A percentile compares a stretch with the other conserved stretches of the same genome.
phyloP scores from a whole-genome alignment of 2,329 filamentous ascomycete genomes.

The Chlorencoelia australis region DNA sequence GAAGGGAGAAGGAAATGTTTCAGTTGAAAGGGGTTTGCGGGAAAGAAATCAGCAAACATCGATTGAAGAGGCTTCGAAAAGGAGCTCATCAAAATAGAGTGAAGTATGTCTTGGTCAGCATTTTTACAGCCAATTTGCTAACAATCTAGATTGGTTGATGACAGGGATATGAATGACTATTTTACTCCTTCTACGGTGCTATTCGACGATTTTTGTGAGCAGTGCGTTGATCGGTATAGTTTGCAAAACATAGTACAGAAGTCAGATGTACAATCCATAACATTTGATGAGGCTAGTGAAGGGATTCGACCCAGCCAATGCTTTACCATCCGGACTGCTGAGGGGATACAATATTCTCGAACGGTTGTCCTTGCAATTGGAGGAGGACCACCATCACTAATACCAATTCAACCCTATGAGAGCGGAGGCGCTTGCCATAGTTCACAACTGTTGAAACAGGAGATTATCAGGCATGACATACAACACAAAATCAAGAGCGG shows the following conservation, averaged over 20 bases:
- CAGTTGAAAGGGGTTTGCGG: conserved; percentile 66
- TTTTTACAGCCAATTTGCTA: no score
- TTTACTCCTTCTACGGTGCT: background rate
- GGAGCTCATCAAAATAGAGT: no score
- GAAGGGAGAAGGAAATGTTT: conserved; percentile 46
- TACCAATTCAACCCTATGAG: background rate
- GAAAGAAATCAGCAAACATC: conserved; percentile 69
- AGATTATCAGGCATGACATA: background rate
- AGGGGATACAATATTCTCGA: background rate
- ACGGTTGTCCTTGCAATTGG: background rate
- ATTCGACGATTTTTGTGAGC: background rate
- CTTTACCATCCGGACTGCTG: background rate
- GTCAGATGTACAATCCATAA: background rate
- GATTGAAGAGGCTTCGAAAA: conserved; percentile 51
- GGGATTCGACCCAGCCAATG: no score
- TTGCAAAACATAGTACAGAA: background rate
- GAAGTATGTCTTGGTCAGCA: no score
- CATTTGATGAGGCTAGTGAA: background rate
- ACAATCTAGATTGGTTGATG: no score
- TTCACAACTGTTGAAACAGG: background rate
- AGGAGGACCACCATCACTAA: background rate
- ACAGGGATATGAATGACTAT: background rate
- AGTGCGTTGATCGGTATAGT: background rate
- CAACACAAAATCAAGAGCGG: background rate
- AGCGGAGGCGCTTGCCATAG: background rate